Base-by-base conservation (phyloP, 2,329 filamentous ascomycete genomes). In the Penicillium hesseltinei region DNA sequence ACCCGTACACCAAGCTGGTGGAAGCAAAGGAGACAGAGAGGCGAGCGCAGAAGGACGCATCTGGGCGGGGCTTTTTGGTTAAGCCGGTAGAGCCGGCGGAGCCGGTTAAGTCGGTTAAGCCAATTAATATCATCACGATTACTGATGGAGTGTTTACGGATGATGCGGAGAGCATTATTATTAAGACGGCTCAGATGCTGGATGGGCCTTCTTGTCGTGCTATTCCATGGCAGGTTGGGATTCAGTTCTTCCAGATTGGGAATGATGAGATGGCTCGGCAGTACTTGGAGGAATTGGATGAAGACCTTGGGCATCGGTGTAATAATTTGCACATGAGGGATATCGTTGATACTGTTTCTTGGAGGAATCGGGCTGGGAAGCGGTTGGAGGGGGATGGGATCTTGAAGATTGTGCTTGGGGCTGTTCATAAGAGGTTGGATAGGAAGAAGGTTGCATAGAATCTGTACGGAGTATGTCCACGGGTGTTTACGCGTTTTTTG, bases 231-330 rank as follows among this genome's bases (percentile, higher is more conserved):
- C 94, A 97, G 77, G 80, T 97, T 9, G 93, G 93, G 35, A 85
- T 97, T 56, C 93, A 97, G 73, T 97, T 97, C 78, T 96, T 97
- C 80, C 93, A 97, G 75, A 89, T 97, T 44, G 93, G 94, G 56
- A 81, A 84, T 49, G 90, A 96, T 65, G 69, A 76, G 0, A 78
- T 74, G 0, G 93, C 92, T 0, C 80, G 81, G 1, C 75, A 80
- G 63, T 85, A 88, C 54, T 79, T 97, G 39, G 78, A 83, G 64
- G 81, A 87, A 46, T 80, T 97, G 8, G 93, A 97, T 69, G 90
- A 97, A 71, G 82, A 83, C 4, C 76, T 94, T 36, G 78, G 42
- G 68, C 83, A n/a, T 77, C 80, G 27, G 77, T 81, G 31, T 79
- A 81, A 15, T 72, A 54, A 66, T 44, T 57, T 63, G 6, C 53